Conservation (phyloP, 1,139 yeast genomes). For the Hyphopichia khmerensis region DNA sequence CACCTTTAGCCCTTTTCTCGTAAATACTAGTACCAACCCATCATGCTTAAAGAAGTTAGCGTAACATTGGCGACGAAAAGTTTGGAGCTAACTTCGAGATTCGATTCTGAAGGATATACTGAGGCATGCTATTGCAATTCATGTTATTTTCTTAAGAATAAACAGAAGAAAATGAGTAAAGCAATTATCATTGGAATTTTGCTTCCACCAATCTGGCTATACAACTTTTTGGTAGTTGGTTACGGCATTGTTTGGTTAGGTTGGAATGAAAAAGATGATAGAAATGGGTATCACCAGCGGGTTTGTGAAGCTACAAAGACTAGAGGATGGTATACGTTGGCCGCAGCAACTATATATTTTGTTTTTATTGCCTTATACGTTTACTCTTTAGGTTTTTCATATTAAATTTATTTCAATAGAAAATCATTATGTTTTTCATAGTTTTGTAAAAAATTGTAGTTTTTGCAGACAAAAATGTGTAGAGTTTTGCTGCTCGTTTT, state of each 20-base stretch:
- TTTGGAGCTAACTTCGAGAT: not conserved
- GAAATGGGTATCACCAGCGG: not conserved
- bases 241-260: constrained; percentile 4
- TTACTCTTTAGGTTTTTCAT: not conserved
- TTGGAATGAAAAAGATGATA: not conserved
- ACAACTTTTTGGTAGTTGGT: constrained; percentile 7
- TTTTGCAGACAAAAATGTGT: too few relatives aligned
- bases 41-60: not conserved
- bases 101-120: not conserved
- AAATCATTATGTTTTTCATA: too few relatives aligned
- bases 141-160: not conserved
- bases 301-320: not conserved
- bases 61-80: not conserved
- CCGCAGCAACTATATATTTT: not conserved
- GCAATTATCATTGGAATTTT: constrained; percentile 16
- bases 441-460: too few relatives aligned
- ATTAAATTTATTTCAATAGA: not conserved
- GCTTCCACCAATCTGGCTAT: constrained; percentile 24
- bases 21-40: too few relatives aligned
- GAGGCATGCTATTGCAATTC: not conserved
- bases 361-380: too few relatives aligned
- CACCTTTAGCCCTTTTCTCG: too few relatives aligned
- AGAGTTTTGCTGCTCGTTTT: too few relatives aligned
- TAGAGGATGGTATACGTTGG: not conserved
- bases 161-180: not conserved